Evolutionary conservation across 2,329 filamentous ascomycete species (phyloP).

Genomic region (Bipolaris bicolor): DNA sequence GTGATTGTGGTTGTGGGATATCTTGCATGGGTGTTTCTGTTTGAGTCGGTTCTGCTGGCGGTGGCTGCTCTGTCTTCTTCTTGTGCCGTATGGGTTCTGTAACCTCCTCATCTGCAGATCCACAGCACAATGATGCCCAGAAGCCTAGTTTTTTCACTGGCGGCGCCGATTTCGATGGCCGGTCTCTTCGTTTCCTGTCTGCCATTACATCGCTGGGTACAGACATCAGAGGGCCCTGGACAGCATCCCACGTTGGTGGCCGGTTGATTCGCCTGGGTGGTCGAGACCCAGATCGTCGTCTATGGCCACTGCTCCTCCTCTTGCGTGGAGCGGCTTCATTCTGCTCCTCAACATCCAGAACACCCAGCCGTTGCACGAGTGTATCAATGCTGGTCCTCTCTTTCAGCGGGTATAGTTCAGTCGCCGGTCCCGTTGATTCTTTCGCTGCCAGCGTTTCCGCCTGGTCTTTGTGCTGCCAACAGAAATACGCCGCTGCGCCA

Average conservation of each 20-base stretch:
- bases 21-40: conserved; percentile 21
- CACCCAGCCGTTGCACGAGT: conserved; percentile 76
- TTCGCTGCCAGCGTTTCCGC: conserved; percentile 55
- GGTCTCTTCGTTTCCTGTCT: conserved; percentile 27
- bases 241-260: conserved; percentile 54
- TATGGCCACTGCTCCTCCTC: conserved; percentile 30
- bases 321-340: conserved; percentile 47
- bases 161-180: conserved; percentile 23
- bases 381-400: conserved; percentile 84
- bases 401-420: conserved; percentile 63
- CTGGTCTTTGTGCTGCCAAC: conserved; percentile 96
- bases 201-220: conserved; percentile 50
- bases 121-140: conserved; percentile 54
- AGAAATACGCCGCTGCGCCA: conserved; percentile 71
- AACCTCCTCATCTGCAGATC: conserved; percentile 44
- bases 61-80: conserved; percentile 30
- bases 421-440: conserved; percentile 34
- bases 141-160: conserved; percentile 46
- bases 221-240: conserved; percentile 54
- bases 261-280: conserved; percentile 41
- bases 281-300: conserved; percentile 24
- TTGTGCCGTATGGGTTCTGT: conserved; percentile 52
- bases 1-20: conserved; percentile 20
- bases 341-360: conserved; percentile 66
- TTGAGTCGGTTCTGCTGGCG: conserved; percentile 10